These are phyloP conservation scores for Porodaedalea pini DNA, from an alignment of 1,284 basidiomycete genomes.

Conservation along the genomic window DNA sequence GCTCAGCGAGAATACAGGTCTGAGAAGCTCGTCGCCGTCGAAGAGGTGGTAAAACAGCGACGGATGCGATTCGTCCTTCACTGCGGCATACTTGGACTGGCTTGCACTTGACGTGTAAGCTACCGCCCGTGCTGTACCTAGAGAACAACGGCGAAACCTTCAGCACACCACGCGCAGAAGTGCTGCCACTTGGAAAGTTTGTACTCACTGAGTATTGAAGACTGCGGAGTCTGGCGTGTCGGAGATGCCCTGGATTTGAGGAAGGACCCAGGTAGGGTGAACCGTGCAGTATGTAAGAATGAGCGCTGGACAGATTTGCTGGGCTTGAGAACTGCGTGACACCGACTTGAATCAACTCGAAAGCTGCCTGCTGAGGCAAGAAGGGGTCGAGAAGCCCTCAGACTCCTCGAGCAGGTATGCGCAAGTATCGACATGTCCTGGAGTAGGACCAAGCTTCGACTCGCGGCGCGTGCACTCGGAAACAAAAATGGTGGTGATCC, in stretches of 20 bases:
- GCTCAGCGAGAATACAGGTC: conserved; percentile 60
- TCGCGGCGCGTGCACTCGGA: too few species aligned
- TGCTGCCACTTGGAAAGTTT: too few species aligned
- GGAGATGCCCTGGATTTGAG: too few species aligned
- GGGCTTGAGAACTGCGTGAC: too few species aligned
- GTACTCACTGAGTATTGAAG: too few species aligned
- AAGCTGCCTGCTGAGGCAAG: background rate
- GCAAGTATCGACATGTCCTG: background rate
- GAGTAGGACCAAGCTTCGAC: too few species aligned
- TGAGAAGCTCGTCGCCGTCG: conserved; percentile 40
- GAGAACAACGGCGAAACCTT: background rate
- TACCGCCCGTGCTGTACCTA: background rate
- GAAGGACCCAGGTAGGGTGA: too few species aligned
- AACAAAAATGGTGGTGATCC: background rate
- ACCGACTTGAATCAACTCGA: too few species aligned
- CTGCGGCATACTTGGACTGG: background rate
- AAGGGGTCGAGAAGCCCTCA: background rate
- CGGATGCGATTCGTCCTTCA: conserved; percentile 50
- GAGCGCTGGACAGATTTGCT: too few species aligned
- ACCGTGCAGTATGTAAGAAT: too few species aligned
- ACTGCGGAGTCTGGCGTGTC: too few species aligned
- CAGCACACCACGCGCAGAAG: too few species aligned
- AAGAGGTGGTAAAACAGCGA: conserved; percentile 69
- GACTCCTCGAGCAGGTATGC: background rate
- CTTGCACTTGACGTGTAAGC: background rate